Conservation (phyloP, 2,329 filamentous ascomycete genomes). For the Leptodontidium sp. region DNA sequence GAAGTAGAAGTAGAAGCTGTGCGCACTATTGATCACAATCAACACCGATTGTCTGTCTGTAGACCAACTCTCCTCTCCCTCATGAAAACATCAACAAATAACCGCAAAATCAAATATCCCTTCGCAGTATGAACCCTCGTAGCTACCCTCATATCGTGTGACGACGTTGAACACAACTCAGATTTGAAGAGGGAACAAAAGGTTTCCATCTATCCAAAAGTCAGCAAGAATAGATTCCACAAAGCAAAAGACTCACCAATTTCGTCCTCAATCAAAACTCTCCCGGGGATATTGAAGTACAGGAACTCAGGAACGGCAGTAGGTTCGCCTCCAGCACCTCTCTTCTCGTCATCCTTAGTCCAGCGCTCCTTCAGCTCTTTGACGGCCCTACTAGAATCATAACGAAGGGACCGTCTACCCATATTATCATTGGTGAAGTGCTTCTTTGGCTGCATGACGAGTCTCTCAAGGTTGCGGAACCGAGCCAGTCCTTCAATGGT, state of each 20-base stretch:
- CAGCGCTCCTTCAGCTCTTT: background rate
- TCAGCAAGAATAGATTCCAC: background rate
- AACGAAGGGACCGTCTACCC: background rate
- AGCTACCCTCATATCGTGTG: no score
- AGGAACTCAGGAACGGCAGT: background rate
- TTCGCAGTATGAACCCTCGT: no score
- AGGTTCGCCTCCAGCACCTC: background rate
- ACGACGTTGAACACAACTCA: no score
- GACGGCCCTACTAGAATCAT: background rate
- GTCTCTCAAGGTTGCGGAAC: background rate
- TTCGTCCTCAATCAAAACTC: background rate
- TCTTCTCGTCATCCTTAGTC: background rate
- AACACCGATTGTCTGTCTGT: no score
- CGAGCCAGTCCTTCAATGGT: slow-evolving; percentile 6
- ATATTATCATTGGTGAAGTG: no score
- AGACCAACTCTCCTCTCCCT: no score
- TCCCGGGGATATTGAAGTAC: background rate
- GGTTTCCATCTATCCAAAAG: background rate
- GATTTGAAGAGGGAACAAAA: no score
- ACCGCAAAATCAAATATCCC: no score
- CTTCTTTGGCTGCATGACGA: background rate
- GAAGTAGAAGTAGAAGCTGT: no score
- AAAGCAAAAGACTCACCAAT: background rate
- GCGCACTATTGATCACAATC: no score
- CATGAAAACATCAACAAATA: no score